These are phyloP conservation scores for Xerocomellus chrysenteron DNA, from an alignment of 768 basidiomycete genomes.

Conservation along the genomic window DNA sequence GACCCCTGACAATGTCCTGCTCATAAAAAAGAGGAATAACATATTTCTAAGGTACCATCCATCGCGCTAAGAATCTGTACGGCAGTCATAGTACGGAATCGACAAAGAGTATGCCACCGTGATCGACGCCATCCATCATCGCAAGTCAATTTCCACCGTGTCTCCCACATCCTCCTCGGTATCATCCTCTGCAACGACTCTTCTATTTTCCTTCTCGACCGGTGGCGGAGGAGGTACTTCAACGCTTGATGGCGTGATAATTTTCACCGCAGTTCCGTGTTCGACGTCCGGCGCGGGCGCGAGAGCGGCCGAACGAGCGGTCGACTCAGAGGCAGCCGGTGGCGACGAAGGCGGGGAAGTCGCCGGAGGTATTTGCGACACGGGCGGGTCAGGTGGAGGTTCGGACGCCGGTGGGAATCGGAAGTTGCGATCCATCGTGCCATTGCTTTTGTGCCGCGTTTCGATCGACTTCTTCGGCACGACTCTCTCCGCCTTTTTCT, in stretches of 20 bases:
- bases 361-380: slow-evolving; percentile 19
- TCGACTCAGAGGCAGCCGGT: slow-evolving; percentile 23
- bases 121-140: slow-evolving; percentile 28
- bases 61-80: background rate
- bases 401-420: slow-evolving; percentile 54
- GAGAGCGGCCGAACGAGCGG: slow-evolving; percentile 1
- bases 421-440: slow-evolving; percentile 78
- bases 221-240: slow-evolving; percentile 82
- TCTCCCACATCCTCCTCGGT: slow-evolving; percentile 76
- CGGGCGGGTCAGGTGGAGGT: slow-evolving; percentile 12
- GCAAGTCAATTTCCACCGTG: slow-evolving; percentile 69
- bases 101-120: background rate
- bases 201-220: slow-evolving; percentile 64
- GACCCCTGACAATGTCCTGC: background rate
- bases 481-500: slow-evolving; percentile 33
- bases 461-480: slow-evolving; percentile 22
- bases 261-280: slow-evolving; percentile 19
- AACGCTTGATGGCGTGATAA: slow-evolving; percentile 61
- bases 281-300: slow-evolving; percentile 6
- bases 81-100: background rate
- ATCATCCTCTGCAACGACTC: slow-evolving; percentile 48
- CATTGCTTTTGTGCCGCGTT: slow-evolving; percentile 48
- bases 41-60: slow-evolving; percentile 6
- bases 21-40: slow-evolving; percentile 3
- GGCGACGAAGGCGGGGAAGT: slow-evolving; percentile 31